Base-by-base conservation (phyloP, 106 monocot genomes). In the Acanthochlamys bracteata region DNA sequence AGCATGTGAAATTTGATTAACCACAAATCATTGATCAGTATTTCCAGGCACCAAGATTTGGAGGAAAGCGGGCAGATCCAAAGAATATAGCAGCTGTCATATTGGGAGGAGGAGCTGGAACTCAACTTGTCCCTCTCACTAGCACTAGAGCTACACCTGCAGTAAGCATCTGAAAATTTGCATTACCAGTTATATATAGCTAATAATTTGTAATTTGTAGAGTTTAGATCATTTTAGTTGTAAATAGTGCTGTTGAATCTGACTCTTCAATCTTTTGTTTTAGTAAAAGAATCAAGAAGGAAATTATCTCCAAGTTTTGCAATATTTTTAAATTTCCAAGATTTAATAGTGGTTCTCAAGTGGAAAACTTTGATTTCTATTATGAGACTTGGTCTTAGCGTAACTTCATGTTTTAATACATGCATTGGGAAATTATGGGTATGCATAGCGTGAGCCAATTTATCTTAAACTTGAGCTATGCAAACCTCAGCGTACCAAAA, bases 81-180 rank as follows among this genome's bases (percentile, higher is more conserved):
- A 89, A 81, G 76, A 81, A 59, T 61, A 77, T 83, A 41, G 89
- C 89, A 16, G 82, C 93, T 8, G 74, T 93, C 63, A 89, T 93
- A 59, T 59, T 93, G 57, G 89, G 93, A 39, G 93, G 93, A 39
- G 93, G 93, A 15, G 67, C 80, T 33, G 93, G 93, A 19, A 67
- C 73, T 22, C 76, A 81, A 24, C 83, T 93, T 27, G 86, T 93
- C 57, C 93, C 93, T 65, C 83, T 93, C 12, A 93, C 89, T 19
- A 86, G 77, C 45, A 89, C 81, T 17, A 81, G 93, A 66, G 85
- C 93, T 17, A 84, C 86, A 24, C 89, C 93, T 17, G 93, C 93
- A 69, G 93, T 93, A 86, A 74, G 82, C 10, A 63, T 53, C 26
- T 17, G 10, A 57, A 20, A 11, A 2, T 33, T 33, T 33, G 33